Percentiles rank a stretch among this genome's conserved stretches.
These are phyloP conservation scores for Fraxinus anomala DNA, from an alignment of 257 asterid genomes.

Conservation along the genomic window DNA sequence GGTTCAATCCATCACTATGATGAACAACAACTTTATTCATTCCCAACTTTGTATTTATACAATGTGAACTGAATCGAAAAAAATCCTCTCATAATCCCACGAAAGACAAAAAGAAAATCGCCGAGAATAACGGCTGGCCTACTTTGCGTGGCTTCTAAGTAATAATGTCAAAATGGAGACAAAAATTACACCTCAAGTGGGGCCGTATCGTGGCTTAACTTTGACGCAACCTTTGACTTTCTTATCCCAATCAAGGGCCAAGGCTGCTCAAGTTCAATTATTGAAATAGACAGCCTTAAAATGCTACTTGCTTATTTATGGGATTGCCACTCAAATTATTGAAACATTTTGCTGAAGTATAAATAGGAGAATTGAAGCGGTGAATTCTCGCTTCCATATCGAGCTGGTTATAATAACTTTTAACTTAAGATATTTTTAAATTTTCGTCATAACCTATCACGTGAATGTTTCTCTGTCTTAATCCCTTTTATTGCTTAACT, in stretches of 20 bases:
- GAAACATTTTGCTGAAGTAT: background rate
- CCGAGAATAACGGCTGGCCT: constrained; percentile 26
- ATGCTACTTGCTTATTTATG: background rate
- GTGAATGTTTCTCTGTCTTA: too few species aligned
- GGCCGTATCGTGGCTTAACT: background rate
- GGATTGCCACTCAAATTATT: too few species aligned
- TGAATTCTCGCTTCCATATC: background rate
- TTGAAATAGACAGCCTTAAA: constrained; percentile 1
- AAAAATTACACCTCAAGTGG: too few species aligned
- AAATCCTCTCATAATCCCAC: background rate
- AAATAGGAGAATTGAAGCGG: background rate
- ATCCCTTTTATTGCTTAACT: too few species aligned
- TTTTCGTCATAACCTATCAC: too few species aligned
- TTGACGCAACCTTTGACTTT: constrained; percentile 8
- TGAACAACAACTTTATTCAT: background rate
- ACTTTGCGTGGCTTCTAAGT: constrained; percentile 34
- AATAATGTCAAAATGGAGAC: background rate
- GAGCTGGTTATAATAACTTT: too few species aligned
- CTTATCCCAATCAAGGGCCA: background rate
- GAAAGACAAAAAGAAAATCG: constrained; percentile 10
- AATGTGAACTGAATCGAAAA: background rate
- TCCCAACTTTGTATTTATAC: background rate
- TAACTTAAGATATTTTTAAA: too few species aligned
- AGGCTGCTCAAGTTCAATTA: background rate
- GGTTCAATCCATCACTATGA: too few species aligned